Base-by-base conservation (phyloP, 1,139 yeast genomes). In the Pichia sorboxylosa region DNA sequence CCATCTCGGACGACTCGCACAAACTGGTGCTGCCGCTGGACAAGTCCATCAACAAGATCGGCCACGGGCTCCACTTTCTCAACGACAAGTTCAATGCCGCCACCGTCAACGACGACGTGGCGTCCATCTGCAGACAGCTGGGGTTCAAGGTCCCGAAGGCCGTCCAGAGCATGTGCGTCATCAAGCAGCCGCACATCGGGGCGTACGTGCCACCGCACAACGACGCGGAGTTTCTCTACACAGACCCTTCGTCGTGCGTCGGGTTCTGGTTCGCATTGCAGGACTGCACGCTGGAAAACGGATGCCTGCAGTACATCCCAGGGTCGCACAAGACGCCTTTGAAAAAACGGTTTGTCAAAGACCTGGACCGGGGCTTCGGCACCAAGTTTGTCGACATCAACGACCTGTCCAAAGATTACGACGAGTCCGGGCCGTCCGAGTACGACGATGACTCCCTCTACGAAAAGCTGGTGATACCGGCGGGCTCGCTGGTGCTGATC, bases 221-320 rank as follows among this genome's bases (percentile, higher is more conserved):
- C 33, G 94, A 81, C 50, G 85, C 75, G 1, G 73, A 76, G 4
- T 81, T 81, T 45, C 59, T 81, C 24, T 81, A 63, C 54, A 81
- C 93, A 0, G 61, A 71, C 19, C 93, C 93, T 1, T 74, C 68
- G 34, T 58, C 73, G 3, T 85, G 90, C 0, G 54, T 80, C 27
- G 94, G 93, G 4, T 81, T 77, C 49, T 81, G 93, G 93, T 73
- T 74, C 47, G 90, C 93, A 1, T 57, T 81, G 42, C 85, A 81
- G 44, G 82, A 79, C 46, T 81, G 92, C 49, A 74, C 78, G 2
- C 42, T 52, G 6, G 59, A 58, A 6, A 81, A 81, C 50, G 93
- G 93, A 1, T 80, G 92, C 39, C 58, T 81, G 20, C 69, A 73
- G 39, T 79, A 67, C 48, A 63, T 70, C n/a, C 87, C 92, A 0